Base-by-base conservation (phyloP, 2,329 filamentous ascomycete species). In the Apiospora aurea region DNA sequence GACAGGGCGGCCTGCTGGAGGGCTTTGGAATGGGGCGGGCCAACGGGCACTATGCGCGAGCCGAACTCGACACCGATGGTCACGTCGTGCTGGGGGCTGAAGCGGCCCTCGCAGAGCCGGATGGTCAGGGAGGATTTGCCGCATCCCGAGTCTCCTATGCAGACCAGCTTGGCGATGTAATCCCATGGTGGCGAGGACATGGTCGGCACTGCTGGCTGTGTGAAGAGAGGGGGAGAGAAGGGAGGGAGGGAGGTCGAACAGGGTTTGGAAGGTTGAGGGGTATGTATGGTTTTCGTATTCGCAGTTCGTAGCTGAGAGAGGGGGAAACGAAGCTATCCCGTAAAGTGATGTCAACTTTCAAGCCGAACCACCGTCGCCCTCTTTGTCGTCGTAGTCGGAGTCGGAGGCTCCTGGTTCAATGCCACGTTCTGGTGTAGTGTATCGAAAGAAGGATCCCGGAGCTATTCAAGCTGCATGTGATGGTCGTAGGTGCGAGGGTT, bases 141-240 rank as follows among this genome's bases (percentile, higher is more conserved):
- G 81, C 94, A 97, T 81, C 95, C 96, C 66, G 93, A 96, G 86
- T 98, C 96, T 82, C 96, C 96, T 79, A 99, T 95, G 85, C 94
- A 97, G 80, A 98, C 96, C 78, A 99, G 94, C 85, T 99, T 99
- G 83, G 96, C 95, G 81, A 98, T 99, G 87, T 97, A 98, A 86
- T 98, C 95, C 96, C 96, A 98, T 83, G 94, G 92, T 79, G 91
- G 89, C 79, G 88, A 87, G 80, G 88, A 87, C 88, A 91, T 91
- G 81, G 77, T 75, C 70, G 73, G 69, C 53, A 47, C 41, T 41
- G 57, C 34, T 41, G 57, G 53, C 16, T 38, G 29, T 38, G 29
- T n/a, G 24, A 51, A 24, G 10, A 61, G 29, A 38, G 16, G 16
- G 34, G 2, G 10, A n/a, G 34, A 18, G 4, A n/a, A n/a, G 53